Base-by-base conservation (phyloP, 768 basidiomycete genomes). In the Pisolithus marmoratus region DNA sequence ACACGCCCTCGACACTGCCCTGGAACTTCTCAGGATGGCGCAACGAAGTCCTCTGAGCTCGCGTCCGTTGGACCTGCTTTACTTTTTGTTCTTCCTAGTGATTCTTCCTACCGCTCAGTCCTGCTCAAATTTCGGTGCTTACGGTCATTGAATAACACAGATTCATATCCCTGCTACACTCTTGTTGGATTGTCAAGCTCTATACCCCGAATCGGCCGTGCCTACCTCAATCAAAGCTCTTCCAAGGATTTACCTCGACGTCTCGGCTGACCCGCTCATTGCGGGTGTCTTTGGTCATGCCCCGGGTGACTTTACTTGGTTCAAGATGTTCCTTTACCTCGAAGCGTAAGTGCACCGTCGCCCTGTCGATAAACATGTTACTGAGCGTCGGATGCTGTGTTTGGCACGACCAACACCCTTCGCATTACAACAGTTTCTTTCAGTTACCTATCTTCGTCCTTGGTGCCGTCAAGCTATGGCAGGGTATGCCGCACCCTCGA, bases 361-460 rank as follows among this genome's bases (percentile, higher is more conserved):
- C 34, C 34, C 12, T 15, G 12, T 5, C 15, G 34, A 34, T 34
- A 34, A 15, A 14, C 12, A 12, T 34, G 12, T 9, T 11, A 9
- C 3, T 11, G 29, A 29, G 11, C 29, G 8, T 7, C 14, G 17
- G 38, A 2, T 38, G 15, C 14, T 15, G 17, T n/a, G 19, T 14
- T 15, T 11, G n/a, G n/a, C n/a, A 7, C 5, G 15, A 5, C n/a
- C 19, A 5, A 19, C 22, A 12, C n/a, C 22, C 2, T 24, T 15
- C 15, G 2, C 24, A n/a, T 26, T 15, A 2, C 49, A 17, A 45
- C 43, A 85, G 84, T 15, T 54, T 80, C 46, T 85, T 87, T 64
- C 90, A 92, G 62, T 67, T 91, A 0, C 92, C 92, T 0, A 76
- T 84, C 0, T 92, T 92, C 62, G 58, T 90, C 41, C 52, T 92